Evolutionary conservation across 495 filamentous ascomycete species (phyloP).

Genomic region (Talaromyces nanjingensis): DNA sequence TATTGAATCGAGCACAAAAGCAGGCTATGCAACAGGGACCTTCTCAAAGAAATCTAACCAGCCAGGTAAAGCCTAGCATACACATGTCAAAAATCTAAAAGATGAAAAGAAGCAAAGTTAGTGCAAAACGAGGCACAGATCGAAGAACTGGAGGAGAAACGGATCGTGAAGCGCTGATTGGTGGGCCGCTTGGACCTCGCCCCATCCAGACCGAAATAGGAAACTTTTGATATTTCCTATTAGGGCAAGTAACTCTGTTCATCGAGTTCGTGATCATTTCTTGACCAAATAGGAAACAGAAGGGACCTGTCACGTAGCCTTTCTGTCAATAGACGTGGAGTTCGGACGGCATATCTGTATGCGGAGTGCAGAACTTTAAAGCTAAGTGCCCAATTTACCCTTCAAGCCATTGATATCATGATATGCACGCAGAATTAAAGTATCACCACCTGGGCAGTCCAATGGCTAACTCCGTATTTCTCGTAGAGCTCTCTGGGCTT

Average conservation of each 20-base stretch:
- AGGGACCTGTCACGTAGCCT: background rate
- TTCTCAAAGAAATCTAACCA: background rate
- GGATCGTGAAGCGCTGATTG: background rate
- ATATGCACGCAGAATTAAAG: background rate
- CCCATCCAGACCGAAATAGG: background rate
- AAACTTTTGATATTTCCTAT: background rate
- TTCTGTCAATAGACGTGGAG: background rate
- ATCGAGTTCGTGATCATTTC: background rate
- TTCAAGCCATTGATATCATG: constrained; percentile 1
- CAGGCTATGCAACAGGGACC: background rate
- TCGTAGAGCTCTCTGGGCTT: background rate
- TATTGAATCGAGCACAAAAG: background rate
- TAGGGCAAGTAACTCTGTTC: background rate
- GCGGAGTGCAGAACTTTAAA: background rate
- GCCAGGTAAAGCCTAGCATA: background rate
- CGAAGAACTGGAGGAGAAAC: background rate
- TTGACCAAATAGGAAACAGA: background rate
- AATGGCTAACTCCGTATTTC: background rate
- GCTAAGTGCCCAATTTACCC: background rate
- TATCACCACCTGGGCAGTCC: background rate
- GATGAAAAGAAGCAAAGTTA: background rate
- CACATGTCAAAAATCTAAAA: background rate
- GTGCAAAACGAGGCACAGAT: background rate
- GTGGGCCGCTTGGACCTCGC: background rate
- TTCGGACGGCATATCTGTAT: background rate